Evolutionary conservation across 2,329 filamentous ascomycete species (phyloP).

Genomic region (Cladobotryum protrusum): DNA sequence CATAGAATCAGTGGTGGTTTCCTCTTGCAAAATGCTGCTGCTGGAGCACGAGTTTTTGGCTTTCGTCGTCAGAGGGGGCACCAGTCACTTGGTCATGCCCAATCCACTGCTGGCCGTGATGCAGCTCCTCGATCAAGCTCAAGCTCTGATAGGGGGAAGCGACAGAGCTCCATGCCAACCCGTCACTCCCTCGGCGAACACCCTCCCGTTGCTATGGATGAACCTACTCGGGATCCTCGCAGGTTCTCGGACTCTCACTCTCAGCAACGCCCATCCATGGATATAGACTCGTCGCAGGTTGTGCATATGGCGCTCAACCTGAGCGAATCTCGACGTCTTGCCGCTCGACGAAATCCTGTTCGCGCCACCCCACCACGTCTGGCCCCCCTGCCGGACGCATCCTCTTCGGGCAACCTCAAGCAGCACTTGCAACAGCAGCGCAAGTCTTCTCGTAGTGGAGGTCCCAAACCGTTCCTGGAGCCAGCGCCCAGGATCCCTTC

Average conservation of each 20-base stretch:
- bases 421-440: constrained; percentile 69
- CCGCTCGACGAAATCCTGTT: constrained; percentile 49
- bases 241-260: constrained; percentile 8
- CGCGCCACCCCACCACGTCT: constrained; percentile 46
- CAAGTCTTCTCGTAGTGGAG: constrained; percentile 53
- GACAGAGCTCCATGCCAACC: constrained; percentile 3
- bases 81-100: background rate
- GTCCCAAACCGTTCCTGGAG: constrained; percentile 47
- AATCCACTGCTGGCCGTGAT: constrained; percentile 4
- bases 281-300: constrained; percentile 80
- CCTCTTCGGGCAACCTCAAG: constrained; percentile 53
- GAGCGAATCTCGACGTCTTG: constrained; percentile 70
- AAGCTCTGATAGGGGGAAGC: background rate
- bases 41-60: constrained; percentile 25
- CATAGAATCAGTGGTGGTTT: constrained; percentile 45
- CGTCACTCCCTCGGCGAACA: constrained; percentile 3
- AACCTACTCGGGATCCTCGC: background rate
- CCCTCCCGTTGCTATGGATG: background rate
- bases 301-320: constrained; percentile 87
- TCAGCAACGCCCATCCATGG: constrained; percentile 25
- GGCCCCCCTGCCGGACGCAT: constrained; percentile 46
- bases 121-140: constrained; percentile 2
- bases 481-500: constrained; percentile 36
- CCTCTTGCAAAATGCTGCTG: constrained; percentile 41
- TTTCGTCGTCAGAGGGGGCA: constrained; percentile 19